Percentiles rank a stretch among this genome's conserved stretches.
phyloP scores from a whole-genome alignment of 2,329 filamentous ascomycete genomes.

The Teratosphaeria destructans region DNA sequence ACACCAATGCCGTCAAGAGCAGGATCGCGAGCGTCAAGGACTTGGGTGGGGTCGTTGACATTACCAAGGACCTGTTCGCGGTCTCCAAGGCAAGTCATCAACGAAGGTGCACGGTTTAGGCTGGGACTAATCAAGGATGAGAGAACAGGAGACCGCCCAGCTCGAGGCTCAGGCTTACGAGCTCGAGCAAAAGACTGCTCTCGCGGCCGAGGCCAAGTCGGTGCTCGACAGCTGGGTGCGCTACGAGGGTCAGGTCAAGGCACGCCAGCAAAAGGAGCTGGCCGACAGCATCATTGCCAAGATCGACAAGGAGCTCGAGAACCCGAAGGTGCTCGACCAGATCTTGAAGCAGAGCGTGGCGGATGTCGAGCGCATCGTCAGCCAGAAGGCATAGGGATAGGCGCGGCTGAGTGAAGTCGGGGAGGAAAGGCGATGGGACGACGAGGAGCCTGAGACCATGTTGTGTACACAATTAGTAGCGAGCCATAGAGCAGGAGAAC shows the following conservation, averaged over 20 bases:
- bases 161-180: slow-evolving; percentile 94
- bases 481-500: neutral
- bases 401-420: neutral
- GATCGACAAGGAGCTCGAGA: slow-evolving; percentile 98
- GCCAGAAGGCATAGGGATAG: slow-evolving; percentile 12
- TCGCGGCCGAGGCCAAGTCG: slow-evolving; percentile 84
- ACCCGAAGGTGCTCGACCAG: slow-evolving; percentile 92
- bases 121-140: neutral
- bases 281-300: slow-evolving; percentile 89
- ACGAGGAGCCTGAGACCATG: neutral
- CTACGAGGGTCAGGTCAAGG: slow-evolving; percentile 98
- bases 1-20: slow-evolving; percentile 88
- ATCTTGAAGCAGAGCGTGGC: slow-evolving; percentile 93
- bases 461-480: neutral
- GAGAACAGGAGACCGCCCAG: slow-evolving; percentile 90
- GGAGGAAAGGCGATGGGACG: neutral
- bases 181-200: slow-evolving; percentile 89
- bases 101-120: neutral
- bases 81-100: slow-evolving; percentile 73
- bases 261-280: slow-evolving; percentile 94
- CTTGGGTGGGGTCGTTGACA: slow-evolving; percentile 85
- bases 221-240: slow-evolving; percentile 98
- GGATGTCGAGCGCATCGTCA: slow-evolving; percentile 68
- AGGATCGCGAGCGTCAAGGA: slow-evolving; percentile 92
- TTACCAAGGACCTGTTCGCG: slow-evolving; percentile 94